Evolutionary conservation across 768 basidiomycete genomes (phyloP), one percentile per base, ranked within the genome.

Genomic region (Termitomyces sp.): DNA sequence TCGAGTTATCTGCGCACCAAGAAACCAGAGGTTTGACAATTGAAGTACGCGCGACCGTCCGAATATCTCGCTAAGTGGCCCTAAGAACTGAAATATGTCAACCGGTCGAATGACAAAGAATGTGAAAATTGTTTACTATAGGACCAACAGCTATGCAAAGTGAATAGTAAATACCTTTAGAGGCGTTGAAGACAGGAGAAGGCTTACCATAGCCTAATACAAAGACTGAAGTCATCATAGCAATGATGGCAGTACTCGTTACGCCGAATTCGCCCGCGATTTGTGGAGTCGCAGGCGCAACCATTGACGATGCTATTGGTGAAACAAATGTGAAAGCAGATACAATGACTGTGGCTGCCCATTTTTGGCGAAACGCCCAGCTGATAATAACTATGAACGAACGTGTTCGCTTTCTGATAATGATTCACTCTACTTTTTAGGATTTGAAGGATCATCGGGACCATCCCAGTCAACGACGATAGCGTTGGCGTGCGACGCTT

Each of bases 241-340:
- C 81, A 20, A 81, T 70, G 4, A 82, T 53, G 0, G 74, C 78
- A 2, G 62, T 59, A 63, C 66, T 83, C 9, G 77, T 82, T 26
- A 90, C 77, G 1, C 80, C 75, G 59, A 91, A 85, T 20, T 82
- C 68, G 2, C 66, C 57, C 13, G 75, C 84, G 0, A 92, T 63
- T 53, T 82, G 76, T 4, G 61, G 58, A 0, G 76, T 72, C 0
- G 88, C 88, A 0, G 88, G 88, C 0, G 90, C 85, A 1, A 90
- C 73, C 83, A 89, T 89, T 4, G 87, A 81, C 4, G 90, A 92
- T 0, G 88, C 83, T 0, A 90, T 74, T 0, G 88, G 86, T 7
- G 75, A 76, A 36, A 88, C 86, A 65, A 88, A 86, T 0, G 88
- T 85, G 65, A 87, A 90, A 0, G 76, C 73, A 0, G 87, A 87